Conservation (phyloP, 345 rosid genomes). For the Melaleuca quinquenervia region DNA sequence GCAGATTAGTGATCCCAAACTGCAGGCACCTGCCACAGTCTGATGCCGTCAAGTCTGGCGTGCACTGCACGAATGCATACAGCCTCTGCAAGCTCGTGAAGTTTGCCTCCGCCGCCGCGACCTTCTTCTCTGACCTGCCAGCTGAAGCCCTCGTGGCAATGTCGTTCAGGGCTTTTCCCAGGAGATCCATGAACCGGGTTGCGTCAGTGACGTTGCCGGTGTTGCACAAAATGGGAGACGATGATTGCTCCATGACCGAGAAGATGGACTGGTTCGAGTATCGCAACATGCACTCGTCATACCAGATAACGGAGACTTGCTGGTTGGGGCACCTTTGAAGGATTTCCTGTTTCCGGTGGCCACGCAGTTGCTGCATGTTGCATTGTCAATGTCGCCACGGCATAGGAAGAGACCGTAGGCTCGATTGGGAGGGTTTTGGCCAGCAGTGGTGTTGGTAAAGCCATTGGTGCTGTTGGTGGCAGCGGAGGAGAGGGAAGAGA, state of each 20-base stretch:
- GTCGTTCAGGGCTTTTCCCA: background rate
- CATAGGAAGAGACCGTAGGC: constrained; percentile 10
- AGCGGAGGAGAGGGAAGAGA: constrained; percentile 2
- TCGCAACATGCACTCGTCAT: too few species aligned
- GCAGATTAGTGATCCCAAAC: background rate
- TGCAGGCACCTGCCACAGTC: constrained; percentile 31
- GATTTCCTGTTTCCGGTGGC: background rate
- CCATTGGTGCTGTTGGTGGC: background rate
- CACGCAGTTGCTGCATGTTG: background rate
- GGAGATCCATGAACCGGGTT: background rate
- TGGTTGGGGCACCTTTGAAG: background rate
- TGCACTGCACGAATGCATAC: constrained; percentile 3
- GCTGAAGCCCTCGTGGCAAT: constrained; percentile 5
- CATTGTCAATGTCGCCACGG: background rate
- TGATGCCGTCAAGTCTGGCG: constrained; percentile 12
- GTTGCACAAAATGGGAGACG: constrained; percentile 3
- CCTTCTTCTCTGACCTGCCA: background rate
- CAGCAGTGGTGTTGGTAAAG: background rate
- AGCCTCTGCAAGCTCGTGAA: constrained; percentile 6
- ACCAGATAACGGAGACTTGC: constrained; percentile 7
- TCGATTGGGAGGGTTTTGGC: background rate
- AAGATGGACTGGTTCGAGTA: constrained; percentile 9
- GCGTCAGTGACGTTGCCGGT: constrained; percentile 7
- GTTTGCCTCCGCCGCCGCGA: background rate
- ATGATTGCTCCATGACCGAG: constrained; percentile 2